Evolutionary conservation across 176 grass and related monocot genomes (phyloP).

Genomic region (Secale cereale): DNA sequence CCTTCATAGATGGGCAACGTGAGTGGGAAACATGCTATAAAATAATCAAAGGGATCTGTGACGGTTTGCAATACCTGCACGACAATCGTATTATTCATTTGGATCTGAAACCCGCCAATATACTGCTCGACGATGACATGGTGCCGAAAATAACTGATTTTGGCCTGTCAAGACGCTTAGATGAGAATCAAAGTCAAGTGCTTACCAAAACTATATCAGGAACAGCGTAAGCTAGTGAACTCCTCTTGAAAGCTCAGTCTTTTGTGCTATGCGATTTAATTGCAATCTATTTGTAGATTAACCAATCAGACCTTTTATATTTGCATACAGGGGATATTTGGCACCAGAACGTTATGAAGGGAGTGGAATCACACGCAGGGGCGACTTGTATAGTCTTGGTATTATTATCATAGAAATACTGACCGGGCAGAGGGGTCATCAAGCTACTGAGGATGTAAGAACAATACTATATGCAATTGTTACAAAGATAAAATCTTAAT

Average conservation of each 20-base stretch:
- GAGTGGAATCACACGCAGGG: neutral
- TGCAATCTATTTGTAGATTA: neutral
- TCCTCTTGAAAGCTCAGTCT: neutral
- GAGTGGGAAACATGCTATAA: too few species aligned
- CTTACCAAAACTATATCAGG: neutral
- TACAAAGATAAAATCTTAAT: neutral
- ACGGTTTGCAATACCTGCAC: too few species aligned
- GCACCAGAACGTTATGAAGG: neutral
- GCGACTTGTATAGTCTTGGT: neutral
- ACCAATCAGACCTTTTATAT: neutral
- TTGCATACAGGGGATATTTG: neutral
- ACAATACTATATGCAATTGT: neutral
- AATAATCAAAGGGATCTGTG: too few species aligned
- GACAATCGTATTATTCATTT: too few species aligned
- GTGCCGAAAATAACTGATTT: too few species aligned
- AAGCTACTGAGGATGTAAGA: neutral
- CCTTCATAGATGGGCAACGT: neutral
- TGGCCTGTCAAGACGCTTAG: too few species aligned
- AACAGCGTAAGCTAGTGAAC: neutral
- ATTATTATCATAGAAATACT: neutral
- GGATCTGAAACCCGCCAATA: too few species aligned
- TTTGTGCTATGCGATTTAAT: neutral
- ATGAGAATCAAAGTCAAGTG: too few species aligned
- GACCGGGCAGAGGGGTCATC: neutral
- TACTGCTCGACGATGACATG: too few species aligned